phyloP scores from a whole-genome alignment of 257 asterid species.

The Hygrophila difformis region DNA sequence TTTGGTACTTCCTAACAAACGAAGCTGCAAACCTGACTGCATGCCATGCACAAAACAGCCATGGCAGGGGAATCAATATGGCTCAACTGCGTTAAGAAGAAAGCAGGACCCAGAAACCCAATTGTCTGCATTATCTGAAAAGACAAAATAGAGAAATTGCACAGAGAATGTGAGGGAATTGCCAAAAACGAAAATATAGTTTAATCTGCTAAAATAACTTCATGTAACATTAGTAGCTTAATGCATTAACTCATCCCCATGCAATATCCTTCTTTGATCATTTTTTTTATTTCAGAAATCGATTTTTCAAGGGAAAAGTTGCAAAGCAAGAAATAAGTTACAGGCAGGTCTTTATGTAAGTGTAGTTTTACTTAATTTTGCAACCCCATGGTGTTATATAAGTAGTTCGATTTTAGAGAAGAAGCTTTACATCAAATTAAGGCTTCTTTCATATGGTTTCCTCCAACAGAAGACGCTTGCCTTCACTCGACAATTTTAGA shows the following conservation, averaged over 20 bases:
- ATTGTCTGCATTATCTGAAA: conserved; percentile 83
- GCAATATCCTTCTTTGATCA: too few species aligned
- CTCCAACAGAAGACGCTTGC: neutral
- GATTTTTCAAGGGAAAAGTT: too few species aligned
- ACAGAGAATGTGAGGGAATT: too few species aligned
- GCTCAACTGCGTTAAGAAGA: conserved; percentile 87
- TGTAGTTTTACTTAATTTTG: too few species aligned
- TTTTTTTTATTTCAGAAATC: too few species aligned
- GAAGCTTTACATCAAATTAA: too few species aligned
- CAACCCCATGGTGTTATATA: too few species aligned
- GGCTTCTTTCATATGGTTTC: neutral
- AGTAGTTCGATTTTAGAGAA: too few species aligned
- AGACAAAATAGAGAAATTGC: conserved; percentile 12
- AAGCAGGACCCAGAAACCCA: conserved; percentile 92
- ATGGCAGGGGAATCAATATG: conserved; percentile 80
- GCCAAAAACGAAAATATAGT: too few species aligned
- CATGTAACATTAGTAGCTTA: neutral
- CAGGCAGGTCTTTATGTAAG: too few species aligned
- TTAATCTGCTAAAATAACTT: conserved; percentile 6
- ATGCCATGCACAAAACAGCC: conserved; percentile 86
- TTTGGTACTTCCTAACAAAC: conserved; percentile 2
- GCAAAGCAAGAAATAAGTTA: too few species aligned
- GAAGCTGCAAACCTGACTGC: conserved; percentile 70
- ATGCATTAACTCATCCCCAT: too few species aligned
- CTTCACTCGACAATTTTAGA: neutral